These are phyloP conservation scores for Pleurotus sapidus DNA, from an alignment of 768 basidiomycete genomes.

Conservation along the genomic window DNA sequence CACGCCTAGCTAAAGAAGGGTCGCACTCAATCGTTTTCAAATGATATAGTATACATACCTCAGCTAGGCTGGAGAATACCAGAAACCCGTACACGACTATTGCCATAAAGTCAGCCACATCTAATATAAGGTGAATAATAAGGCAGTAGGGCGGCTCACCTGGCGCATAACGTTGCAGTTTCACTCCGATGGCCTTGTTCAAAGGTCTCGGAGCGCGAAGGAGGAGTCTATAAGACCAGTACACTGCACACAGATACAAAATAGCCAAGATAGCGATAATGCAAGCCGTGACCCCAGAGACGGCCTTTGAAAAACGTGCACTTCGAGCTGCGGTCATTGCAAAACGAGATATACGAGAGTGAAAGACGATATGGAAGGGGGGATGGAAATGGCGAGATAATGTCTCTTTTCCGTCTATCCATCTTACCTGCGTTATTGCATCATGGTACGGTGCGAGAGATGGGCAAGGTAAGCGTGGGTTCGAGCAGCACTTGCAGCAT, in stretches of 20 bases:
- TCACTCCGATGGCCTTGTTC: conserved; percentile 47
- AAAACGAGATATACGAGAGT: no score
- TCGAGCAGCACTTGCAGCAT: no score
- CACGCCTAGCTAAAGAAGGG: conserved; percentile 41
- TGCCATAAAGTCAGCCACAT: conserved; percentile 5
- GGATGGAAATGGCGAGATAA: no score
- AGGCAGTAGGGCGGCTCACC: conserved; percentile 28
- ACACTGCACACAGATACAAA: conserved; percentile 49
- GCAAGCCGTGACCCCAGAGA: conserved; percentile 20
- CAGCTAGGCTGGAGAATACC: conserved; percentile 43
- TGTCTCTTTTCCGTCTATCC: no score
- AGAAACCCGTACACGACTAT: conserved; percentile 46
- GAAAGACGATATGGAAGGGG: no score
- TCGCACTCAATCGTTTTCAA: neutral
- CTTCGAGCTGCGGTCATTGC: conserved; percentile 7
- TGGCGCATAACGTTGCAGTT: conserved; percentile 49
- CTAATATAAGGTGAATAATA: neutral
- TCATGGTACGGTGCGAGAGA: no score
- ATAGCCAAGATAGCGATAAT: conserved; percentile 23
- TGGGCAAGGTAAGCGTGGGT: no score
- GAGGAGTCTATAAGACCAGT: conserved; percentile 46
- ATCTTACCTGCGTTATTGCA: no score
- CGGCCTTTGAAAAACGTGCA: conserved; percentile 13
- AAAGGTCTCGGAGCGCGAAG: conserved; percentile 42
- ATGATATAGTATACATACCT: conserved; percentile 28